phyloP scores from a whole-genome alignment of 306 rosid species.

The Boehmeria nivea region DNA sequence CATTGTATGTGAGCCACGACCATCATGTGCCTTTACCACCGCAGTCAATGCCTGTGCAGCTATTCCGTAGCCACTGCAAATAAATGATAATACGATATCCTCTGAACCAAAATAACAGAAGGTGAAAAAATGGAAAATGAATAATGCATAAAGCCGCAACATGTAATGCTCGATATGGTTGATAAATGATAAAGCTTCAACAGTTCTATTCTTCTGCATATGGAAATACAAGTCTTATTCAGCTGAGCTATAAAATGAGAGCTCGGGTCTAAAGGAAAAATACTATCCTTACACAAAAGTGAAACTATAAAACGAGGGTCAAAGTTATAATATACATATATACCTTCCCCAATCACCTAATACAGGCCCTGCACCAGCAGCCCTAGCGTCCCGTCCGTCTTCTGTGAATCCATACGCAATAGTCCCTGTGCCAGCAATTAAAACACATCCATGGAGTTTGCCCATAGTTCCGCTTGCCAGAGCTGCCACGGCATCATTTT shows the following conservation, averaged over 20 bases:
- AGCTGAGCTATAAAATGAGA: no score
- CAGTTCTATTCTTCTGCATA: no score
- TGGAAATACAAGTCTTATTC: no score
- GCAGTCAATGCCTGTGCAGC: conserved; percentile 79
- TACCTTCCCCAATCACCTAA: conserved; percentile 97
- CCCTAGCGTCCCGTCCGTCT: conserved; percentile 84
- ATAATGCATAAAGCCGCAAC: no score
- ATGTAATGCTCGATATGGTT: neutral
- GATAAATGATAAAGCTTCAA: no score
- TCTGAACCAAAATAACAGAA: conserved; percentile 12
- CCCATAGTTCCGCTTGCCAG: conserved; percentile 84
- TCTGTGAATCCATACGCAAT: conserved; percentile 76
- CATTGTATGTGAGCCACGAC: conserved; percentile 71
- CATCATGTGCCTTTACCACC: conserved; percentile 68
- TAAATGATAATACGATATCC: conserved; percentile 2
- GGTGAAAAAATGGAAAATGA: no score
- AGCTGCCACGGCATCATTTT: conserved; percentile 87
- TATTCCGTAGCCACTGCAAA: conserved; percentile 85
- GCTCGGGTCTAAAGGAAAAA: no score
- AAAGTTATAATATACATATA: no score
- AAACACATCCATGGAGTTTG: conserved; percentile 78
- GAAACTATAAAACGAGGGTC: no score
- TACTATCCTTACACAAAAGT: no score
- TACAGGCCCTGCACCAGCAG: conserved; percentile 92
- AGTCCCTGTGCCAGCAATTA: conserved; percentile 79